A percentile compares a stretch with the other conserved stretches of the same genome.
phyloP scores from a whole-genome alignment of 371 early-diverging fungal species.

The Mortierella sp. region DNA sequence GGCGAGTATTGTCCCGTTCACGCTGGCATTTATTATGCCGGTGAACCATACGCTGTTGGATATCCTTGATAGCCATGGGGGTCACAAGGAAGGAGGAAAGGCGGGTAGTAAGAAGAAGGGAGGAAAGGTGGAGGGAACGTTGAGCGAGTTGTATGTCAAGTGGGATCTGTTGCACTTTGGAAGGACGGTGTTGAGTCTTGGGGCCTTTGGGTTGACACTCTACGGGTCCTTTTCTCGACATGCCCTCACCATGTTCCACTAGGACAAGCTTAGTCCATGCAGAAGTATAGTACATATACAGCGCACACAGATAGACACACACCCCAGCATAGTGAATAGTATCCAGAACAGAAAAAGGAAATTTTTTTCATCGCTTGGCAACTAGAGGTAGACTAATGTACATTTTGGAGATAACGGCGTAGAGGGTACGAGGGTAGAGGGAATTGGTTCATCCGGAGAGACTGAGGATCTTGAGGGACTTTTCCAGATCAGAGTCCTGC shows the following conservation, averaged over 20 bases:
- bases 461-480: constrained; percentile 23
- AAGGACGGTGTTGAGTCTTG: constrained; percentile 19
- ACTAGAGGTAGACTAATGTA: too few species aligned
- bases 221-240: constrained; percentile 21
- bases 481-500: constrained; percentile 25
- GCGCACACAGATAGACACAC: neutral
- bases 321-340: neutral
- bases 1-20: constrained; percentile 36
- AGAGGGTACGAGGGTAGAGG: neutral
- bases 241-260: neutral
- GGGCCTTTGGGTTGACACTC: constrained; percentile 24
- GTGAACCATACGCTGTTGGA: constrained; percentile 24
- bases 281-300: neutral
- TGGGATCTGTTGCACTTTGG: constrained; percentile 43
- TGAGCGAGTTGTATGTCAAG: constrained; percentile 18
- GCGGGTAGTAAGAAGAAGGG: neutral
- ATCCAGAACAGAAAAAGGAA: neutral
- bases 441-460: constrained; percentile 14
- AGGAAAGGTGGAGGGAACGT: neutral
- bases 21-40: constrained; percentile 27
- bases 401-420: neutral
- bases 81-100: neutral
- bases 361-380: neutral
- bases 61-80: constrained; percentile 1
- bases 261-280: neutral